Base-by-base conservation (phyloP, 108 stramenopile species). In the Nitzschia sp. region DNA sequence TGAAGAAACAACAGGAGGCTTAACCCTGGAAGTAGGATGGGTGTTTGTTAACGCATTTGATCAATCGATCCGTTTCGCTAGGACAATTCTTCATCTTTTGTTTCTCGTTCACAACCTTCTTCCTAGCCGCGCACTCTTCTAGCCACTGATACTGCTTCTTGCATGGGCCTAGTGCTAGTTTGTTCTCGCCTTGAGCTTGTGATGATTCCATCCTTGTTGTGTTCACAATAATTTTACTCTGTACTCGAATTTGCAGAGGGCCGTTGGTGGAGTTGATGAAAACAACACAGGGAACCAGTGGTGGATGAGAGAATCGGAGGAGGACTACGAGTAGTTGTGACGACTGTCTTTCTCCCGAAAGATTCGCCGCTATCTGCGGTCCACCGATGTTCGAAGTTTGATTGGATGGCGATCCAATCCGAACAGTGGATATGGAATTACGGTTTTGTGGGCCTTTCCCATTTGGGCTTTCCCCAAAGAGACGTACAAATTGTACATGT, bases 11-110 rank as follows among this genome's bases (percentile, higher is more conserved):
- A 25, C 26, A 19, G 0, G n/a, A 41, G 53, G n/a, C 55, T 52
- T 61, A 9, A 17, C 10, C 10, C 42, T 81, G 81, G 38, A 82
- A 82, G 44, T 66, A 74, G 22, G 57, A 17, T 1, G 81, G 81
- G 71, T 75, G 51, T 46, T 75, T 70, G 51, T 65, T 53, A 39
- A 82, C 59, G n/a, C 81, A 82, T 69, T 68, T 61, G 64, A 82
- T 77, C 48, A 82, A 39, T 26, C 63, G 52, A 56, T 77, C 81
- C 10, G 76, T 74, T 65, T 82, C 81, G 25, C 62, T 70, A 24
- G 77, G 77, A 57, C 81, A 82, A 7, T 57, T 41, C 51, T 69
- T 57, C 64, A 82, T 58, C 41, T 73, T 67, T 17, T 73, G 53
- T 22, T 72, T 72, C 56, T 64, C 43, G 53, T 34, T 63, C n/a